Conservation (phyloP, 2,329 filamentous ascomycete genomes). For the Cytospora leucostoma region DNA sequence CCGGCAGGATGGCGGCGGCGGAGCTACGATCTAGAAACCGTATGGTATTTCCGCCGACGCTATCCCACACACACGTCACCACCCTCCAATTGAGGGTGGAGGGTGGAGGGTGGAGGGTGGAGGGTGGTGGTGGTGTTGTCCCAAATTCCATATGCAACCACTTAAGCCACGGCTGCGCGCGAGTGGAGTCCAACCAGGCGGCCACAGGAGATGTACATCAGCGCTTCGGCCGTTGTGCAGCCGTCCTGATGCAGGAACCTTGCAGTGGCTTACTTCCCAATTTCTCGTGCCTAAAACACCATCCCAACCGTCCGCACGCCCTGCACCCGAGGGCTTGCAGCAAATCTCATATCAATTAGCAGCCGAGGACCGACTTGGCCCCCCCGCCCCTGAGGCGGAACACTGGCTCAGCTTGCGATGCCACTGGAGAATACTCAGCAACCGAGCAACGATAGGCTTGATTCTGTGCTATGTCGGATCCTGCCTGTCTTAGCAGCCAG, state of each 20-base stretch:
- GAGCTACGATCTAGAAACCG: not conserved
- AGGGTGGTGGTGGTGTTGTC: not conserved
- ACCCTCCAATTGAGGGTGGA: conserved; percentile 5
- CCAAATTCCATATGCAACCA: conserved; percentile 26
- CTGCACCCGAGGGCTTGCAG: conserved; percentile 2
- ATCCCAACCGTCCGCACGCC: conserved; percentile 7
- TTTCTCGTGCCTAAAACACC: conserved; percentile 18
- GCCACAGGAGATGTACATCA: not conserved
- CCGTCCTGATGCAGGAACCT: conserved; percentile 24
- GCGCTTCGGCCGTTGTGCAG: conserved; percentile 13
- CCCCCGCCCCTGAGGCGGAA: not conserved
- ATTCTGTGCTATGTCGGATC: not conserved
- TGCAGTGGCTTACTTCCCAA: conserved; percentile 24
- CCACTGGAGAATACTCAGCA: not conserved
- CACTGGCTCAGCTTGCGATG: not conserved
- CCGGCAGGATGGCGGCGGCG: not conserved
- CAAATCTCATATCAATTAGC: conserved; percentile 1
- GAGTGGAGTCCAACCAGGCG: conserved; percentile 12
- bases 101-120: no score
- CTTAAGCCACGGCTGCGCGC: conserved; percentile 24
- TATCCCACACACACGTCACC: conserved; percentile 27
- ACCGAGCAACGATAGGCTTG: not conserved
- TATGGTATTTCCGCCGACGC: conserved; percentile 12
- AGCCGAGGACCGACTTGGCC: not conserved
- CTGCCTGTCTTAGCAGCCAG: not conserved